Conservation (phyloP, 108 stramenopile genomes). For the Phaeodactylum tricornutum region DNA sequence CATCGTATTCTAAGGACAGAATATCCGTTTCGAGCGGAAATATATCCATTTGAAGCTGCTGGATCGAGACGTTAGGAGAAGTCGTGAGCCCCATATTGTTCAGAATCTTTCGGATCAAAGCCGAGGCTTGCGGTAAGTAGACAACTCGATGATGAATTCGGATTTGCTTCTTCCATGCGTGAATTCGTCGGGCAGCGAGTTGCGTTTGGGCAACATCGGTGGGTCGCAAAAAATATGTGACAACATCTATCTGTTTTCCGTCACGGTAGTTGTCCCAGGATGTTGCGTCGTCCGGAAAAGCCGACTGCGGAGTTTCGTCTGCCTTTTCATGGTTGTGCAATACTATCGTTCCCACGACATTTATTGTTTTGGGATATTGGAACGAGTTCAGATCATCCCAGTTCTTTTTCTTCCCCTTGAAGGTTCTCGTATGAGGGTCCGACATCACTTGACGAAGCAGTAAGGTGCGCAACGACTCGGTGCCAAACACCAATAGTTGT, state of each 20-base stretch:
- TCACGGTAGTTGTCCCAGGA: background rate
- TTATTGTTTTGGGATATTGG: slow-evolving; percentile 20
- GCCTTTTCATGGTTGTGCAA: slow-evolving; percentile 1
- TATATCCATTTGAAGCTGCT: slow-evolving; percentile 32
- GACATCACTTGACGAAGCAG: slow-evolving; percentile 38
- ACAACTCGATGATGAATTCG: slow-evolving; percentile 31
- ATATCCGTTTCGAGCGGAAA: slow-evolving; percentile 47
- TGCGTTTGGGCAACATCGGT: slow-evolving; percentile 19
- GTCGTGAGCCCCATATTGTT: slow-evolving; percentile 10
- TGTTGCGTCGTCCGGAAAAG: background rate
- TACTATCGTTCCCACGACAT: slow-evolving; percentile 29
- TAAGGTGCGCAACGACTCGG: slow-evolving; percentile 26
- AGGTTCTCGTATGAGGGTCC: slow-evolving; percentile 31
- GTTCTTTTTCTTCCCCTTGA: slow-evolving; percentile 16
- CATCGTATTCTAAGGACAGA: slow-evolving; percentile 25
- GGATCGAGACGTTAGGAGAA: slow-evolving; percentile 18
- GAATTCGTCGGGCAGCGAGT: slow-evolving; percentile 7
- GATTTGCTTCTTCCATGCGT: slow-evolving; percentile 4
- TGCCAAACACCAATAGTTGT: slow-evolving; percentile 42
- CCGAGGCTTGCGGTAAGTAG: slow-evolving; percentile 38
- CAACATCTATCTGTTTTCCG: slow-evolving; percentile 30
- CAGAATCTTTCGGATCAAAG: slow-evolving; percentile 20
- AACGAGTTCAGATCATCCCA: slow-evolving; percentile 24
- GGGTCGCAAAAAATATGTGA: slow-evolving; percentile 35
- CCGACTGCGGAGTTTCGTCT: background rate